Evolutionary conservation across 2,329 filamentous ascomycete genomes (phyloP), one percentile per base, ranked within the genome.

Genomic region (Chaetomiaceae sp.): DNA sequence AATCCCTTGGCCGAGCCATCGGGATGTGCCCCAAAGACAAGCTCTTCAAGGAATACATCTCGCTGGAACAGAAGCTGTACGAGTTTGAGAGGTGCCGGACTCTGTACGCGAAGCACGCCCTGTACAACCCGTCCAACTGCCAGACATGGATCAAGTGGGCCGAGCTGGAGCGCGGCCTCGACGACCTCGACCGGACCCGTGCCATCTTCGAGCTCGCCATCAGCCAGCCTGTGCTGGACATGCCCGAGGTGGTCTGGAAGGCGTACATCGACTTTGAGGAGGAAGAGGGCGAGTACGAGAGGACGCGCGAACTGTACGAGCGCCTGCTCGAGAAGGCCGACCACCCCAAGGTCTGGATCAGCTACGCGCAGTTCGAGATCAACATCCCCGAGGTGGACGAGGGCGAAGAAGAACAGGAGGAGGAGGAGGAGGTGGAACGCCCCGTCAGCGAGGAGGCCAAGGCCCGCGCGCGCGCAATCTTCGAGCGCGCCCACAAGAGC

Each of bases 311-410:
- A 3, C 74, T 99, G 39, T 99, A 97, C 71, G 92, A 97, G 73
- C 82, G 92, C 7, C 78, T 99, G 12, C 78, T 99, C 38, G 77
- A 89, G 63, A 96, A 95, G 82, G 96, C 93, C n/a, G 86, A 93
- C 64, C 93, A 99, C 65, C 90, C 96, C 75, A 99, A 97, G 76
- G 93, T 99, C 54, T 99, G 93, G 93, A 95, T 93, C 69, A 92
- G 88, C 68, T 99, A 92, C 71, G 93, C 93, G n/a, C 88, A 95
- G 68, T 97, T 99, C 65, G 93, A 99, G 70, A 89, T 97, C 73
- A 92, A 93, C 66, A 84, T 96, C 0, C 89, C 90, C 39, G 90
- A 95, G 17, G 68, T 66, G 2, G 70, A 53, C 13, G 61, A 81
- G 42, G 79, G 79, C 37, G 77, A 77, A 76, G 77, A 77, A 12